Base-by-base conservation (phyloP, 1,284 basidiomycete genomes). In the Malassezia furfur region DNA sequence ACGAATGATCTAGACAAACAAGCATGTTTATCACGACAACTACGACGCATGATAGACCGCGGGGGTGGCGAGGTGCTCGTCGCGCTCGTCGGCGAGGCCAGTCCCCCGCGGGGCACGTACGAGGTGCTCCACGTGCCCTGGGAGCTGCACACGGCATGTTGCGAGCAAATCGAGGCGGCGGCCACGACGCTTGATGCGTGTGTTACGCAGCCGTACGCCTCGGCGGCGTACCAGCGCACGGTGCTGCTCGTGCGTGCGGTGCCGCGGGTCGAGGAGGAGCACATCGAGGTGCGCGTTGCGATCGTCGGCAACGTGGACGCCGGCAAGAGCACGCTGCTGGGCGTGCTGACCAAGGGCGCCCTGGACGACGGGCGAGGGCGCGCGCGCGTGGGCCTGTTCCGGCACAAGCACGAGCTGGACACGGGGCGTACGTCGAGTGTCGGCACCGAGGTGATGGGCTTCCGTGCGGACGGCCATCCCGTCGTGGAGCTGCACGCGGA, bases 341-440 rank as follows among this genome's bases (percentile, higher is more conserved):
- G 91, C 45, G 88, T 91, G 10, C 66, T 78, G 48, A 79, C 71
- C 32, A 75, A 76, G 83, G 90, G 91, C 40, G 83, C 83, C 2
- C 79, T 98, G 54, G 93, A 99, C 68, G 93, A 99, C 75, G 94
- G 93, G 11, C 79, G 94, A 74, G 93, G 93, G 1, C 84, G 85
- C 56, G 91, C 93, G 1, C 86, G 93, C 48, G 86, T 96, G 8
- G 85, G 86, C 3, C 79, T 98, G 7, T 96, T 96, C 77, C 80
- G 93, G 44, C 94, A 99, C 76, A 96, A 96, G 75, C 93, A 98
- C 71, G 93, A 99, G 76, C 80, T 96, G 60, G 93, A 98, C 78
- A 90, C 87, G 10, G 93, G 94, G 1, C 79, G 94, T 51, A 96
- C 93, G 0, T 90, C 87, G 30, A 89, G 86, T 58, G 88, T 96